phyloP scores from a whole-genome alignment of 129 eudicot genomes.

The Smallanthus sonchifolius region DNA sequence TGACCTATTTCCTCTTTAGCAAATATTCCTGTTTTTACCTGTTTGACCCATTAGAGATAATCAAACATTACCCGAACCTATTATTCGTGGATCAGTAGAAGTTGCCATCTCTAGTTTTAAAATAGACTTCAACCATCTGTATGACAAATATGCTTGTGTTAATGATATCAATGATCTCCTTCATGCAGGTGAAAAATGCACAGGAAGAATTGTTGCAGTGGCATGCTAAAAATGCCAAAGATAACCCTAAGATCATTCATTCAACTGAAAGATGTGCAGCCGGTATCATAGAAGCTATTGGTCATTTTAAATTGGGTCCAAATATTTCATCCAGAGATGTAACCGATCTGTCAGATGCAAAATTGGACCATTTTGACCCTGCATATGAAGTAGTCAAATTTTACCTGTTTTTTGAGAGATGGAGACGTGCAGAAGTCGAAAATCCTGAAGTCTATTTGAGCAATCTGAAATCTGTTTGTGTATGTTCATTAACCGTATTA shows the following conservation, averaged over 20 bases:
- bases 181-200: slow-evolving; percentile 82
- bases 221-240: slow-evolving; percentile 82
- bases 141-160: background rate
- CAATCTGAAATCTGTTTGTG: slow-evolving; percentile 61
- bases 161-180: background rate
- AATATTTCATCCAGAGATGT: slow-evolving; percentile 72
- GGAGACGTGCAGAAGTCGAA: slow-evolving; percentile 83
- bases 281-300: slow-evolving; percentile 91
- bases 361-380: slow-evolving; percentile 72
- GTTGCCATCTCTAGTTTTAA: background rate
- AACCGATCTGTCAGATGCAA: slow-evolving; percentile 43
- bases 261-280: slow-evolving; percentile 94
- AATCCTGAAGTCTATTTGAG: slow-evolving; percentile 48
- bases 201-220: slow-evolving; percentile 97
- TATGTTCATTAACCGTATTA: slow-evolving; percentile 34
- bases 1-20: background rate
- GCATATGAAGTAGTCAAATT: slow-evolving; percentile 81
- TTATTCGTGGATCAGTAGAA: background rate
- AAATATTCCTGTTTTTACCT: background rate
- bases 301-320: slow-evolving; percentile 82
- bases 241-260: slow-evolving; percentile 80
- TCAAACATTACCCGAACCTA: background rate
- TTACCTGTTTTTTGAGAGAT: slow-evolving; percentile 72
- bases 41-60: background rate
- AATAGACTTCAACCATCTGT: background rate